Percentiles rank a stretch among this genome's conserved stretches.
Evolutionary conservation across 345 rosid species (phyloP).

Genomic region (Eucalyptus regnans): DNA sequence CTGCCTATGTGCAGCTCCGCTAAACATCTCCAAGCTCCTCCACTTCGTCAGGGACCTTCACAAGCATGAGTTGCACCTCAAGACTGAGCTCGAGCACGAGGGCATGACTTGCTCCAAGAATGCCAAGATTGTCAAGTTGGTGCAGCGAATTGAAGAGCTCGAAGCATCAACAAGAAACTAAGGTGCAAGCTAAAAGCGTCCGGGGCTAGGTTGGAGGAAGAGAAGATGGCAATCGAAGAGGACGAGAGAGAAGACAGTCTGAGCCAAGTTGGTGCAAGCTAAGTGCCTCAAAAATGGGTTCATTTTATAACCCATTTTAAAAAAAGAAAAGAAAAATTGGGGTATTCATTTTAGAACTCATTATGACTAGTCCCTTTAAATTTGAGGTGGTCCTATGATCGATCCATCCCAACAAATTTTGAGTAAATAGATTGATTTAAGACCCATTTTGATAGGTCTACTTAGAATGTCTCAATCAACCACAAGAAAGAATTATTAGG

Average conservation of each 20-base stretch:
- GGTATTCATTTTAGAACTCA: background rate
- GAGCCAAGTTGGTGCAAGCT: background rate
- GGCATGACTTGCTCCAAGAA: background rate
- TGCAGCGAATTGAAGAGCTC: background rate
- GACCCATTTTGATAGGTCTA: background rate
- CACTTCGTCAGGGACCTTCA: background rate
- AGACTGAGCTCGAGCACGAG: background rate
- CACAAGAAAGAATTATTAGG: background rate
- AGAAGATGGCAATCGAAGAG: background rate
- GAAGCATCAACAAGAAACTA: background rate
- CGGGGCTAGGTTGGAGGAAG: background rate
- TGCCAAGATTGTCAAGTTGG: background rate
- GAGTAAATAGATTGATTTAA: background rate
- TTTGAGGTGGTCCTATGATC: background rate
- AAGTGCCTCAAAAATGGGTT: background rate
- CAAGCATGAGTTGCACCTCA: background rate
- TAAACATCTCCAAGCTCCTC: background rate
- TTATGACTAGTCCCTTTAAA: background rate
- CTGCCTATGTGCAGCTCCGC: background rate
- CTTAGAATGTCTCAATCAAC: background rate
- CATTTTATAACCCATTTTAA: constrained; percentile 2
- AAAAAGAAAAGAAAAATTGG: background rate
- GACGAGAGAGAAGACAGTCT: background rate
- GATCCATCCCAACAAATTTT: background rate
- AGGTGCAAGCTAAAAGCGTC: background rate